These are phyloP conservation scores for Apophysomyces trapeziformis DNA, from an alignment of 371 early-diverging fungal genomes.

Conservation along the genomic window DNA sequence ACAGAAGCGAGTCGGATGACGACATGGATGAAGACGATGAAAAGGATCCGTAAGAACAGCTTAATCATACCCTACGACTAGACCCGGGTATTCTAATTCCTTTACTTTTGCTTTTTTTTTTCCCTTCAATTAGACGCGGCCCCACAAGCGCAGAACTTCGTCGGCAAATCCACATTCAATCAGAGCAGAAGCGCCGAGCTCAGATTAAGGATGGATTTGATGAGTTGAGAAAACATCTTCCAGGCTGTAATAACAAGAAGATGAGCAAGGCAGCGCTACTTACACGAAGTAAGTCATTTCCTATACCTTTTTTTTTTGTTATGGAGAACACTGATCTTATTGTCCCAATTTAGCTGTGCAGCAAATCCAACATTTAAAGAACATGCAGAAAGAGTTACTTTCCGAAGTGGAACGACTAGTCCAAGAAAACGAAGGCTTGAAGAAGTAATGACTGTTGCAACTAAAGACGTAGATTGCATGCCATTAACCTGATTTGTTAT, in stretches of 20 bases:
- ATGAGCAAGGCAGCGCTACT: slow-evolving; percentile 63
- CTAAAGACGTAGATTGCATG: not conserved
- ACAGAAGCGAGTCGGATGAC: slow-evolving; percentile 27
- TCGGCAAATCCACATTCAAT: slow-evolving; percentile 59
- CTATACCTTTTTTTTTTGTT: too few species aligned
- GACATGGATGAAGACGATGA: slow-evolving; percentile 35
- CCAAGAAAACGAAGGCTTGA: slow-evolving; percentile 53
- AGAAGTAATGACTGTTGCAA: slow-evolving; percentile 36
- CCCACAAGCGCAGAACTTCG: slow-evolving; percentile 44
- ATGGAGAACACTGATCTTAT: not conserved
- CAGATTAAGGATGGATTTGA: slow-evolving; percentile 60
- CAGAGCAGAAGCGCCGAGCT: slow-evolving; percentile 57
- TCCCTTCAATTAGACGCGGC: slow-evolving; percentile 10
- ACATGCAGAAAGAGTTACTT: slow-evolving; percentile 48
- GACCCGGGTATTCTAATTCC: not conserved
- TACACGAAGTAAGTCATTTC: slow-evolving; percentile 46
- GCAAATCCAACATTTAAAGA: slow-evolving; percentile 54
- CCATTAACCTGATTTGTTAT: not conserved
- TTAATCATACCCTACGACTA: too few species aligned
- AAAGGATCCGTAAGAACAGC: slow-evolving; percentile 5
- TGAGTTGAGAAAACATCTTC: slow-evolving; percentile 55
- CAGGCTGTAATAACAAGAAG: slow-evolving; percentile 57
- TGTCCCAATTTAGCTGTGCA: slow-evolving; percentile 41
- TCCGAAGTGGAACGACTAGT: slow-evolving; percentile 53
- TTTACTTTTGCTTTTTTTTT: not conserved